Conservation (phyloP, 768 basidiomycete genomes). For the Tylopilus cervinicoccineus region DNA sequence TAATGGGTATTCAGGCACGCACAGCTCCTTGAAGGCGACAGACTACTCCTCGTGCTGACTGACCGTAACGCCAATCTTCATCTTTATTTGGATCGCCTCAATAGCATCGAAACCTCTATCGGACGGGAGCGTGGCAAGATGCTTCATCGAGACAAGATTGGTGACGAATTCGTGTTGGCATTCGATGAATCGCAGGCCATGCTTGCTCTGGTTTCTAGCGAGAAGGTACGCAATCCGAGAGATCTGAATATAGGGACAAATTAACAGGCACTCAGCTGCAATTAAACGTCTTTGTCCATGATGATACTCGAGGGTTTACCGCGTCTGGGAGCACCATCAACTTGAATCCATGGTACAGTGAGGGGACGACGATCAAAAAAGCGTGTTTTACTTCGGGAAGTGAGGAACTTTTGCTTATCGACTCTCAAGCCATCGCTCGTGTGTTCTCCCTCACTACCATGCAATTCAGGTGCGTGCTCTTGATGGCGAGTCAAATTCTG, state of each 20-base stretch:
- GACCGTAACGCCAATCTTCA: slow-evolving; percentile 30
- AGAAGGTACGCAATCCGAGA: slow-evolving; percentile 33
- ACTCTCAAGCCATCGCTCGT: slow-evolving; percentile 39
- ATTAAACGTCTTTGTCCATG: slow-evolving; percentile 46
- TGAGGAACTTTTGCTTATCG: slow-evolving; percentile 53
- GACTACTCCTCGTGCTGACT: slow-evolving; percentile 38
- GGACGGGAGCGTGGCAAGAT: slow-evolving; percentile 27
- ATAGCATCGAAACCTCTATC: slow-evolving; percentile 34
- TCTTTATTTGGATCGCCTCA: slow-evolving; percentile 37
- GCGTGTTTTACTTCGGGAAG: slow-evolving; percentile 45
- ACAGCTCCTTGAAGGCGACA: slow-evolving; percentile 40
- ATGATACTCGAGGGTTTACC: slow-evolving; percentile 43
- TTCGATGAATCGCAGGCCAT: slow-evolving; percentile 51
- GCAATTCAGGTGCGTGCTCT: slow-evolving; percentile 45
- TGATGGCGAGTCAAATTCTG: background rate
- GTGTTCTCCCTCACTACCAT: slow-evolving; percentile 52
- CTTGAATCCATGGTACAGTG: slow-evolving; percentile 45
- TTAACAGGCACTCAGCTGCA: slow-evolving; percentile 25
- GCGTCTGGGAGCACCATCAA: slow-evolving; percentile 41
- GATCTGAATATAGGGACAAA: background rate
- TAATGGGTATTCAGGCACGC: slow-evolving; percentile 23
- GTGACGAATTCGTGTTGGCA: slow-evolving; percentile 41
- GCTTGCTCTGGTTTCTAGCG: slow-evolving; percentile 41
- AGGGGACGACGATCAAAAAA: slow-evolving; percentile 32
- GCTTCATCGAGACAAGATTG: slow-evolving; percentile 45